These are phyloP conservation scores for Endotrypanum monterogeii DNA, from an alignment of 208 protist genomes.

Conservation along the genomic window DNA sequence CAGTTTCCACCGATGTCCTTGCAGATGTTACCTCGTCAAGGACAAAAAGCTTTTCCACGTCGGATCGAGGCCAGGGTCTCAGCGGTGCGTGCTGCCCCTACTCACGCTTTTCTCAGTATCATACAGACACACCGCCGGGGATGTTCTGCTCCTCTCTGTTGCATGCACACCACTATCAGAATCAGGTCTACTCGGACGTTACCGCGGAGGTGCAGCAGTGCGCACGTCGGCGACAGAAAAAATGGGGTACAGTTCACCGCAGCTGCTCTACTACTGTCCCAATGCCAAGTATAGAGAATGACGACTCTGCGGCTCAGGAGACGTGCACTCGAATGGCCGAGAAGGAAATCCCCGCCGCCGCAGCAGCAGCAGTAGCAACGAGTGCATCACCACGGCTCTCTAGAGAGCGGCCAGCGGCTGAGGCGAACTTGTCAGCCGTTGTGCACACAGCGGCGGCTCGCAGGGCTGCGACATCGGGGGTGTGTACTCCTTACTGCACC, in stretches of 20 bases:
- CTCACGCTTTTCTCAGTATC: slow-evolving; percentile 4
- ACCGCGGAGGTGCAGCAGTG: slow-evolving; percentile 34
- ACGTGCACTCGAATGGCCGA: background rate
- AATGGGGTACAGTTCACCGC: background rate
- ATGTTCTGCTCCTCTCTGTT: slow-evolving; percentile 17
- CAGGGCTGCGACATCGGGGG: background rate
- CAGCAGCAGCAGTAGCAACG: background rate
- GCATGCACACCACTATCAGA: slow-evolving; percentile 19
- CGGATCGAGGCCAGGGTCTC: background rate
- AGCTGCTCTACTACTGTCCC: background rate
- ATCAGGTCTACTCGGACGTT: slow-evolving; percentile 29
- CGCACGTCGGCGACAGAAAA: slow-evolving; percentile 7
- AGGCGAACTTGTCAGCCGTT: background rate
- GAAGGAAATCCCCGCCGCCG: background rate
- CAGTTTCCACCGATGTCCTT: background rate
- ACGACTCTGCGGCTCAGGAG: background rate
- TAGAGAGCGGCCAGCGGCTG: background rate
- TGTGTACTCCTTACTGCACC: background rate
- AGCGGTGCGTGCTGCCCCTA: background rate
- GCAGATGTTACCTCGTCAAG: background rate
- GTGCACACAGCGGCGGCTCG: background rate
- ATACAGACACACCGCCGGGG: slow-evolving; percentile 24
- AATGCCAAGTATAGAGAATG: background rate
- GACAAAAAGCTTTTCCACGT: background rate
- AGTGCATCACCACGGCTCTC: background rate